Conservation (phyloP, 345 rosid species). For the Melaleuca quinquenervia region DNA sequence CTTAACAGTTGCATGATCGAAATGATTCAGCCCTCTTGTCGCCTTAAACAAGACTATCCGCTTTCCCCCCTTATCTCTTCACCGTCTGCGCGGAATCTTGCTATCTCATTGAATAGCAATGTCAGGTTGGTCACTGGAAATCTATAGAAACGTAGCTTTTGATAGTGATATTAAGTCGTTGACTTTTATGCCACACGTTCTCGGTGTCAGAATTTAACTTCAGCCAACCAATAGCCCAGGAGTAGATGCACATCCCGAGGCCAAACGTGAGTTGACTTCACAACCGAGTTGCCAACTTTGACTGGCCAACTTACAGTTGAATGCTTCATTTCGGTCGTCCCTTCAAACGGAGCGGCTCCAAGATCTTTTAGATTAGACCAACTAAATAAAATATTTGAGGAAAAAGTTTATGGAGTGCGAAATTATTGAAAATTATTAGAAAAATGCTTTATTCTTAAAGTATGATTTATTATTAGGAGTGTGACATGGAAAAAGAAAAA, state of each 20-base stretch:
- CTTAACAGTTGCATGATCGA: background rate
- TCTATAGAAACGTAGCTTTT: background rate
- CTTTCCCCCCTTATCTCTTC: background rate
- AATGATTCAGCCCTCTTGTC: background rate
- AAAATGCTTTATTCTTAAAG: background rate
- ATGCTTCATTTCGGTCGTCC: background rate
- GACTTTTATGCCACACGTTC: background rate
- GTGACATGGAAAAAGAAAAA: background rate
- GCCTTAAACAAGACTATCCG: background rate
- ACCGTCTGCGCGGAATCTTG: background rate
- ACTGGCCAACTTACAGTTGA: background rate
- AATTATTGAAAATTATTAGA: background rate
- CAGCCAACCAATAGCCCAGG: background rate
- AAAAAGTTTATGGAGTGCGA: background rate
- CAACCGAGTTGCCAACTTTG: background rate
- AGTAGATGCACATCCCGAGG: background rate
- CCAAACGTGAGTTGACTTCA: background rate
- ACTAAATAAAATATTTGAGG: background rate
- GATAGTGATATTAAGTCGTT: background rate
- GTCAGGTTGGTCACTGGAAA: background rate
- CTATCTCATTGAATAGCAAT: background rate
- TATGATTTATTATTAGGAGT: background rate
- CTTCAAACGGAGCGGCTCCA: background rate
- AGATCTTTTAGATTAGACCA: background rate
- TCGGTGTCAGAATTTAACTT: background rate